Evolutionary conservation across 805 yeast species (phyloP).

Genomic region (Saturnispora besseyi): DNA sequence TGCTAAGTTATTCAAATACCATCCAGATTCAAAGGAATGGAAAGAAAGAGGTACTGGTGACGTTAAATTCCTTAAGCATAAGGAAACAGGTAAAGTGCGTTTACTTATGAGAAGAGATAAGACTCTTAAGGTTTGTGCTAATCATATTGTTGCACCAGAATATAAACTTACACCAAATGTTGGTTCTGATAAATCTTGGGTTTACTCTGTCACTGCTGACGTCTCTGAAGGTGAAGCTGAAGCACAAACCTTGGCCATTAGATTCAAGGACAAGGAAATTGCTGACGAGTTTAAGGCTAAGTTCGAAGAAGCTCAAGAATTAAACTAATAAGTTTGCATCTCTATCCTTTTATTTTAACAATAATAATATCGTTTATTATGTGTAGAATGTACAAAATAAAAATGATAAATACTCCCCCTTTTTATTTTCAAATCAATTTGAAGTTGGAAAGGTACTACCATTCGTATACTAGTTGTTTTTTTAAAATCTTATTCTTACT

Average conservation of each 20-base stretch:
- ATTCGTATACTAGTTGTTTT: too few relatives aligned
- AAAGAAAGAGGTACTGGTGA: conserved; percentile 99
- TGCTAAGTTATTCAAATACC: conserved; percentile 89
- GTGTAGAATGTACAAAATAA: not conserved
- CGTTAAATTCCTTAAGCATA: conserved; percentile 89
- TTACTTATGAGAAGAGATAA: conserved; percentile 98
- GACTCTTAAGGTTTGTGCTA: conserved; percentile 96
- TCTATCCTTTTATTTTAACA: not conserved
- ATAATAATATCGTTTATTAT: not conserved
- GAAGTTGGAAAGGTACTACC: not conserved
- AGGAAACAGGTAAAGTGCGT: conserved; percentile 72
- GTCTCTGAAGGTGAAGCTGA: conserved; percentile 93
- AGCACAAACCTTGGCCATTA: conserved; percentile 92
- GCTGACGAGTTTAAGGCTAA: conserved; percentile 93
- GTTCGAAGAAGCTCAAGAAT: conserved; percentile 75
- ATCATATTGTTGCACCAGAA: conserved; percentile 80
- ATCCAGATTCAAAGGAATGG: conserved; percentile 83
- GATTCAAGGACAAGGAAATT: conserved; percentile 85
- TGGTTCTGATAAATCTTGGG: conserved; percentile 98
- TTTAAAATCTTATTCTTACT: too few relatives aligned
- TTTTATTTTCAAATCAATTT: not conserved
- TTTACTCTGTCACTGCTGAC: conserved; percentile 89
- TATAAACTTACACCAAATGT: conserved; percentile 84
- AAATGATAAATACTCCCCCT: not conserved
- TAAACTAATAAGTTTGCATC: conserved; percentile 37